Base-by-base conservation (phyloP, 257 asterid species). In the Knoxia roxburghii region DNA sequence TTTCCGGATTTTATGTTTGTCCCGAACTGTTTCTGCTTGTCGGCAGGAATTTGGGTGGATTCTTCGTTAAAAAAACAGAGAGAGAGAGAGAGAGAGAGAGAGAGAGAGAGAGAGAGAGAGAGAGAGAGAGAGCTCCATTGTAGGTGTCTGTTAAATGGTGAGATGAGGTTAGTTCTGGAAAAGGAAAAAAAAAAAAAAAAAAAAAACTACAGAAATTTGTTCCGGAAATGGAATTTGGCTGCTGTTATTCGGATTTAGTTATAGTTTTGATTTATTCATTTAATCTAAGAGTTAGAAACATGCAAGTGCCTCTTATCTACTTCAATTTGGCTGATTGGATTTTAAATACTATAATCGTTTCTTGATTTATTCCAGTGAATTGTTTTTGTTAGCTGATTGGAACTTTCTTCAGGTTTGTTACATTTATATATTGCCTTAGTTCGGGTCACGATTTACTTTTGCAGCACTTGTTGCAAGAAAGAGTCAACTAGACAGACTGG, bases 371-470 rank as follows among this genome's bases (percentile, higher is more conserved):
- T 13, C 40, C 14, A 27, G 40, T 13, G 2, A 4, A 33, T 52
- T 52, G 24, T 13, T 51, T 51, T 51, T 6, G 2, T 24, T 1
- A 6, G 5, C 7, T 2, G 26, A 21, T 50, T 50, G 56, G 26
- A n/a, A 50, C 51, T 46, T 6, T 46, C 15, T 46, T 17, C 41
- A n/a, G 51, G 12, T 43, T 53, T 27, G 4, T 27, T 5, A 35
- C 1, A 43, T 14, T 21, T 53, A 4, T 13, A 17, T 6, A 20
- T 52, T 68, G 67, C 64, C 23, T 65, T 54, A 29, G 20, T 46
- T 48, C 68, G 71, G 80, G 78, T 64, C 32, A 48, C 65, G 32
- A 20, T 61, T 32, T 40, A 24, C 24, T 26, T 68, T 21, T 40
- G 60, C 43, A 51, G 57, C 33, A 23, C 17, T 23, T 2, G 30